phyloP scores from a whole-genome alignment of 768 basidiomycete genomes.

The Rhodotorula paludigena region DNA sequence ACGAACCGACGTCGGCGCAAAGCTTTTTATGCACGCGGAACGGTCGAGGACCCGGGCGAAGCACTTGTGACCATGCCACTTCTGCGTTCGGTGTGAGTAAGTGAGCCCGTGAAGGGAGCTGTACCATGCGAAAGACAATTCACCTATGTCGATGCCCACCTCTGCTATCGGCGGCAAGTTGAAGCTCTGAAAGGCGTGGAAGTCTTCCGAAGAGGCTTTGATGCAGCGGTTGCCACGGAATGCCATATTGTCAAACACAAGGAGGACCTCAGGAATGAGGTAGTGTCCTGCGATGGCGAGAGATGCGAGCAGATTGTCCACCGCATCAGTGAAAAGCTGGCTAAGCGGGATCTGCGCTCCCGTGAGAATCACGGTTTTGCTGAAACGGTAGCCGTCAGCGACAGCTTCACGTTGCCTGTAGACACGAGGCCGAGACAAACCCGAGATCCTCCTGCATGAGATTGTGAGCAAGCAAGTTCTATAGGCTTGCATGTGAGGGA shows the following conservation, averaged over 20 bases:
- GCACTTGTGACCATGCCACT: constrained; percentile 82
- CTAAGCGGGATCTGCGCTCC: constrained; percentile 91
- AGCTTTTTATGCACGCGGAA: constrained; percentile 84
- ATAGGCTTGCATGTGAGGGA: neutral
- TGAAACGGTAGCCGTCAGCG: constrained; percentile 54
- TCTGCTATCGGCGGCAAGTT: constrained; percentile 31
- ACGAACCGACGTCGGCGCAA: constrained; percentile 71
- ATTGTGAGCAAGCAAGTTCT: too few relatives aligned
- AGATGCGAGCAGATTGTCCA: constrained; percentile 81
- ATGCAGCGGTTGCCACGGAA: constrained; percentile 57
- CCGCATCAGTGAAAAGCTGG: constrained; percentile 76
- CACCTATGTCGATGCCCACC: constrained; percentile 79
- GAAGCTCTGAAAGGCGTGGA: constrained; percentile 30
- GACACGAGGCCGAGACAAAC: constrained; percentile 59
- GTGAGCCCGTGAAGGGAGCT: too few relatives aligned
- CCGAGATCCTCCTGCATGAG: constrained; percentile 66
- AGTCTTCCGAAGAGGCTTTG: constrained; percentile 35
- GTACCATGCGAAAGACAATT: neutral
- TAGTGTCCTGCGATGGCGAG: constrained; percentile 83
- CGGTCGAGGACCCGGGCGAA: constrained; percentile 69
- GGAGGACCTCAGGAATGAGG: constrained; percentile 67
- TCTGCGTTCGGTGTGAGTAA: neutral
- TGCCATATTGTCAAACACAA: constrained; percentile 85
- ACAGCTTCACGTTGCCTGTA: constrained; percentile 51
- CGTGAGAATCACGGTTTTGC: constrained; percentile 77